phyloP scores from a whole-genome alignment of 2,329 filamentous ascomycete genomes.

The Elsinoe batatas region DNA sequence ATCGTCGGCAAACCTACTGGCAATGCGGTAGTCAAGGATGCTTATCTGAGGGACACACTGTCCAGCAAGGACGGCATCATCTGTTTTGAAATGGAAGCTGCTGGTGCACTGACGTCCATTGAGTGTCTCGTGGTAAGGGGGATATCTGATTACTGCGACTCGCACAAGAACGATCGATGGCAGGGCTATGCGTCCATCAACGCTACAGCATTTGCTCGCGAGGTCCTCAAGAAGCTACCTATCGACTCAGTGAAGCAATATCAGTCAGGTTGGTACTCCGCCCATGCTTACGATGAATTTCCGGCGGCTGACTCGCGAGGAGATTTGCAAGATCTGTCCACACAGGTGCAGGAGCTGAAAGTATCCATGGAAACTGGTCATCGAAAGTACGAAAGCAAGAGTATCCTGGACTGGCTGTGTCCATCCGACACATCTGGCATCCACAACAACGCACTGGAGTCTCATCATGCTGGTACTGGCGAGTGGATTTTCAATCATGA shows the following conservation, averaged over 20 bases:
- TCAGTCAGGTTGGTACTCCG: too few species aligned
- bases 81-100: not conserved
- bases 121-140: not conserved
- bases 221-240: not conserved
- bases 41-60: not conserved
- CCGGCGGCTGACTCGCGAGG: not conserved
- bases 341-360: not conserved
- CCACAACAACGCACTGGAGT: not conserved
- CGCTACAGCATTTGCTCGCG: not conserved
- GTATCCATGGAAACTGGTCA: not conserved
- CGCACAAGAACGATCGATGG: not conserved
- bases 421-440: not conserved
- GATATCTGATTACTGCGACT: not conserved
- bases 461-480: not conserved
- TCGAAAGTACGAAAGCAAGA: not conserved
- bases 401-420: not conserved
- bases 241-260: not conserved
- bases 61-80: not conserved
- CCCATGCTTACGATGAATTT: not conserved
- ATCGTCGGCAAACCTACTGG: conserved; percentile 12
- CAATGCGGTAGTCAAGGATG: not conserved
- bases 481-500: not conserved
- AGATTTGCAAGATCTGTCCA: not conserved
- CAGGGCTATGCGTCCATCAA: not conserved
- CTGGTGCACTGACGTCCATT: not conserved